Evolutionary conservation across 345 rosid species (phyloP).

Genomic region (Erucastrum elatum): DNA sequence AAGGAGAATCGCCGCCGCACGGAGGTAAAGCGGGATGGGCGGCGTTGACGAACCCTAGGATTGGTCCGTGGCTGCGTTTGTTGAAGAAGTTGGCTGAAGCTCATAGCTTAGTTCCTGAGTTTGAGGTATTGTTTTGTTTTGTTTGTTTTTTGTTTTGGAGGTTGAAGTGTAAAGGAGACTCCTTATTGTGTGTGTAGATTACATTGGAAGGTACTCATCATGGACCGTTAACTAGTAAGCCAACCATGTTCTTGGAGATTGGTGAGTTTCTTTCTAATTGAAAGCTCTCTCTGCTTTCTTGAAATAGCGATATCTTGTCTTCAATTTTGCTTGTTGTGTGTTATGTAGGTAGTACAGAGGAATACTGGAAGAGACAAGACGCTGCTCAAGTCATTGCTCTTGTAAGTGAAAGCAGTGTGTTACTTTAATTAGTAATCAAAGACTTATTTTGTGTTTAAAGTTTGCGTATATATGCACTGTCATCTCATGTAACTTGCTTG

Average conservation of each 20-base stretch:
- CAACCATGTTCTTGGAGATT: slow-evolving; percentile 88
- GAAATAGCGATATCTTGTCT: not conserved
- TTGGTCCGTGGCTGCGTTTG: slow-evolving; percentile 87
- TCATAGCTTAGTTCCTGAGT: slow-evolving; percentile 82
- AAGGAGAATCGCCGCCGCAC: slow-evolving; percentile 77
- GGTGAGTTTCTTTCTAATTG: slow-evolving; percentile 46
- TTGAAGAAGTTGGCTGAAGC: slow-evolving; percentile 67
- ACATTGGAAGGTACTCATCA: no score
- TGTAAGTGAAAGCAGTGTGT: slow-evolving; percentile 48
- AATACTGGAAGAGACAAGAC: slow-evolving; percentile 85
- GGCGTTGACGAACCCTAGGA: slow-evolving; percentile 75
- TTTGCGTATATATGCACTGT: not conserved
- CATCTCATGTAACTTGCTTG: not conserved
- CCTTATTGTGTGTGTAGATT: slow-evolving; percentile 18
- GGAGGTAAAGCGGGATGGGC: slow-evolving; percentile 98
- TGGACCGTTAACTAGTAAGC: slow-evolving; percentile 81
- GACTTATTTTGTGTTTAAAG: not conserved
- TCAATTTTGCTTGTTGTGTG: slow-evolving; percentile 1
- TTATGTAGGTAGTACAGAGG: slow-evolving; percentile 76
- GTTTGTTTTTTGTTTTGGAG: not conserved
- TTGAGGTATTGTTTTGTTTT: slow-evolving; percentile 56
- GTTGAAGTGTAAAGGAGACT: slow-evolving; percentile 2
- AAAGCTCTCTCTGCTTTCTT: not conserved
- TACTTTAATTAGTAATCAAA: not conserved
- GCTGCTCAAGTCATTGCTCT: slow-evolving; percentile 84